phyloP scores from a whole-genome alignment of 345 rosid genomes.

The Populus nigra region DNA sequence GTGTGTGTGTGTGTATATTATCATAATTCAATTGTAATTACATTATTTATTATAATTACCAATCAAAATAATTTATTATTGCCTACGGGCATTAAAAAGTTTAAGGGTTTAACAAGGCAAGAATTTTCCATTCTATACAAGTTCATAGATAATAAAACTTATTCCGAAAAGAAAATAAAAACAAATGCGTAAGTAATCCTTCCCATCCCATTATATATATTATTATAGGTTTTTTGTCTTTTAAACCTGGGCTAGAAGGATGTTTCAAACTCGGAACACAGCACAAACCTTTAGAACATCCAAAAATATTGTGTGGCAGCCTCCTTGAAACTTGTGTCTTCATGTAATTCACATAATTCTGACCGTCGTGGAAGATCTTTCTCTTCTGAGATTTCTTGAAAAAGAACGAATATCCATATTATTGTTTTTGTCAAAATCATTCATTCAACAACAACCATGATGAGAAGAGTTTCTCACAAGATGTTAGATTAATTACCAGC shows the following conservation, averaged over 20 bases:
- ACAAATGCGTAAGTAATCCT: too few species aligned
- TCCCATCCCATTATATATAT: too few species aligned
- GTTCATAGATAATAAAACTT: too few species aligned
- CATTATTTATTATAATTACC: not conserved
- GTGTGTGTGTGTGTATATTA: too few species aligned
- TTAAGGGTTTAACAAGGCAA: too few species aligned
- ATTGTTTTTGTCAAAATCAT: not conserved
- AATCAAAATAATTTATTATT: too few species aligned
- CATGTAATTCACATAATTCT: not conserved
- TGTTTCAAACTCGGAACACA: not conserved
- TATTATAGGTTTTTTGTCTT: not conserved
- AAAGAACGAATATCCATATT: not conserved
- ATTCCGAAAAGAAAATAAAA: too few species aligned
- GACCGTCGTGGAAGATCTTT: not conserved
- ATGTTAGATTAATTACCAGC: slow-evolving; percentile 17
- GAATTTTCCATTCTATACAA: too few species aligned
- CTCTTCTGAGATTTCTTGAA: not conserved
- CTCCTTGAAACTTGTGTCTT: not conserved
- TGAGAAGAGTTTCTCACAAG: slow-evolving; percentile 18
- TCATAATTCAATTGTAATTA: not conserved
- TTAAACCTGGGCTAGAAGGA: not conserved
- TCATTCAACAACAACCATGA: not conserved
- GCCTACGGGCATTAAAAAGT: too few species aligned
- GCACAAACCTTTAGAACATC: not conserved
- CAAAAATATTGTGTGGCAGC: not conserved